These are phyloP conservation scores for Cystobasidium tubakii DNA, from an alignment of 768 basidiomycete species.

Conservation along the genomic window DNA sequence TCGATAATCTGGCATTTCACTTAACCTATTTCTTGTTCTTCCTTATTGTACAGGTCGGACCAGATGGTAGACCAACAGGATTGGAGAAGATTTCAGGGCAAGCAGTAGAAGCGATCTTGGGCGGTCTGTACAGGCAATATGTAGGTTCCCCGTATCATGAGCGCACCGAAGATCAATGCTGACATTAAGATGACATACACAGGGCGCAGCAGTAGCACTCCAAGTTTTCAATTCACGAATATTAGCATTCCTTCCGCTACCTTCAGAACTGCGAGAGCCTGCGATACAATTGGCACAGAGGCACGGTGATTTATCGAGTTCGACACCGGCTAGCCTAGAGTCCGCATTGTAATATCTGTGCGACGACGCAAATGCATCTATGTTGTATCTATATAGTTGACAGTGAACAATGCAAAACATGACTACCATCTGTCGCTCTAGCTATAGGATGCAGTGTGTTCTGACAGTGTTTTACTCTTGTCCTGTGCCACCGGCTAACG, in stretches of 20 bases:
- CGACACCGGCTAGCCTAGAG: background rate
- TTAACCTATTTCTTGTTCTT: no score
- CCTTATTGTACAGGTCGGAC: background rate
- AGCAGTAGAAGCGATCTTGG: constrained; percentile 34
- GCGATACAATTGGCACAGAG: constrained; percentile 23
- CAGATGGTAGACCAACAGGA: constrained; percentile 25
- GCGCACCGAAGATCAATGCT: background rate
- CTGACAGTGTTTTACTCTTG: no score
- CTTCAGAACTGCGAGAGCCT: constrained; percentile 9
- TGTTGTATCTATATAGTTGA: constrained; percentile 2
- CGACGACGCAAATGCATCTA: background rate
- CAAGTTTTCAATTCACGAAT: constrained; percentile 36
- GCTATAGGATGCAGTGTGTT: no score
- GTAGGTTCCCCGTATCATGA: background rate
- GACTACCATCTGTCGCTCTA: no score
- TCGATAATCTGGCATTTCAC: no score
- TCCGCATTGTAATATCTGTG: background rate
- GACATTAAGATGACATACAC: background rate
- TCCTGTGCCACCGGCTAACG: no score
- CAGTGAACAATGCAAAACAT: no score
- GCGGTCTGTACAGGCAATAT: constrained; percentile 29
- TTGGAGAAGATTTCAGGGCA: constrained; percentile 11
- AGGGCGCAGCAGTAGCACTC: constrained; percentile 22
- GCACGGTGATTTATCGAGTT: constrained; percentile 14
- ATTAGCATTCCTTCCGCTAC: constrained; percentile 20